These are phyloP conservation scores for Mortierella sp. DNA, from an alignment of 371 early-diverging fungal genomes.

Conservation along the genomic window DNA sequence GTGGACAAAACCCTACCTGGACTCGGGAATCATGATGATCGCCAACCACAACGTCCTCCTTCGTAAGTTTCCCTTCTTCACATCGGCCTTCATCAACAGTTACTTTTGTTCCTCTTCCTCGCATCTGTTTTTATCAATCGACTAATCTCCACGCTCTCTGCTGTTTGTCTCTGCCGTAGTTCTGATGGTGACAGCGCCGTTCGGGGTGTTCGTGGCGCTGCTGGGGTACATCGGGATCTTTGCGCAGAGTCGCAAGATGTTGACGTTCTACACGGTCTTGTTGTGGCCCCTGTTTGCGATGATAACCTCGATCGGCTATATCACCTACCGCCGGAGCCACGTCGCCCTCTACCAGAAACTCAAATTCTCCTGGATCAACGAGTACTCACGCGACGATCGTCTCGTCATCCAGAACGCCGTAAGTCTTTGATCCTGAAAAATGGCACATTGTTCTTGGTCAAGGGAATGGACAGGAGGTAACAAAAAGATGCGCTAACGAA, in stretches of 20 bases:
- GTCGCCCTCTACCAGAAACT: slow-evolving; percentile 34
- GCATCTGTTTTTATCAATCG: not conserved
- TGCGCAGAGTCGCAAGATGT: slow-evolving; percentile 62
- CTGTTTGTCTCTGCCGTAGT: slow-evolving; percentile 37
- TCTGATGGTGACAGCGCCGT: slow-evolving; percentile 61
- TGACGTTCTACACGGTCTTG: slow-evolving; percentile 64
- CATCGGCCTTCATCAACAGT: too few species aligned
- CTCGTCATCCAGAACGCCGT: slow-evolving; percentile 53
- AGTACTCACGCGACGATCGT: slow-evolving; percentile 46
- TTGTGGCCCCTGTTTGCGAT: slow-evolving; percentile 70
- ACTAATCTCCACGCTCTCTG: too few species aligned
- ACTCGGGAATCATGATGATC: slow-evolving; percentile 48
- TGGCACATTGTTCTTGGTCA: not conserved
- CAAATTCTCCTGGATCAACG: slow-evolving; percentile 50
- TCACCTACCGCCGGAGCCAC: slow-evolving; percentile 59
- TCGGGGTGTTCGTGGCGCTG: slow-evolving; percentile 64
- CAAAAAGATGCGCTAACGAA: not conserved
- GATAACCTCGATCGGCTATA: slow-evolving; percentile 69
- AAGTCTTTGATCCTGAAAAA: slow-evolving; percentile 25
- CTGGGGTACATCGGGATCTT: slow-evolving; percentile 70
- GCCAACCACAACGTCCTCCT: slow-evolving; percentile 56
- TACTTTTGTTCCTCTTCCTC: too few species aligned
- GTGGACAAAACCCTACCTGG: slow-evolving; percentile 39
- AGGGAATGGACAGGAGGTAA: not conserved
- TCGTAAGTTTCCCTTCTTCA: slow-evolving; percentile 51